A percentile compares a stretch with the other conserved stretches of the same genome.
Conservation (phyloP, 1,139 yeast genomes). For the Sugiyamaella grinbergsii region DNA sequence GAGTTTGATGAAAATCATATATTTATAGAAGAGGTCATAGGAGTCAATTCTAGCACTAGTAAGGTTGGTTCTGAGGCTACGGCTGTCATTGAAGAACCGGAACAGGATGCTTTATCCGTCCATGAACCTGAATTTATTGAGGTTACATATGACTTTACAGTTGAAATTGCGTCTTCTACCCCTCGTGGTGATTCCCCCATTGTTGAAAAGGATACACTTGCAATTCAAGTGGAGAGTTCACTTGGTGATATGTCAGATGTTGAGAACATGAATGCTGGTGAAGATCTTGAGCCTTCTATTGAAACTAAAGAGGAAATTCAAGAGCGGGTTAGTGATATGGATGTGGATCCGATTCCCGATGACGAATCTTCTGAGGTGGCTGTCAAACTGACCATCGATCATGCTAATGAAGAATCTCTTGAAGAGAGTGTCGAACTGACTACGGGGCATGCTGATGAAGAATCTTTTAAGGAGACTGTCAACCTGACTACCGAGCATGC, state of each 20-base stretch:
- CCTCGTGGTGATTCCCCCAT: too few relatives aligned
- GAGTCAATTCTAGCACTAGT: neutral
- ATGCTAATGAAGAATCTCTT: neutral
- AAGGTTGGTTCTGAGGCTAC: too few relatives aligned
- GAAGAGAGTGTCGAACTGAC: too few relatives aligned
- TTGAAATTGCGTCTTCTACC: too few relatives aligned
- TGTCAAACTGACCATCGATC: neutral
- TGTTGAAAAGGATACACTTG: too few relatives aligned
- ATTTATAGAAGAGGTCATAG: neutral
- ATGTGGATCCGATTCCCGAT: neutral
- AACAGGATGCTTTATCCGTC: too few relatives aligned
- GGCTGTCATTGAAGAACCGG: too few relatives aligned
- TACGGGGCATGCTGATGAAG: conserved; percentile 3
- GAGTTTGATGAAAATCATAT: neutral
- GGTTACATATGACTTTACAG: too few relatives aligned
- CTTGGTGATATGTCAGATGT: too few relatives aligned
- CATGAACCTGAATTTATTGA: too few relatives aligned
- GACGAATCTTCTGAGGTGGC: neutral
- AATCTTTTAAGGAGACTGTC: neutral
- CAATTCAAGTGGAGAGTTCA: neutral
- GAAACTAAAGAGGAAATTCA: neutral
- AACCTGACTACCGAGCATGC: neutral
- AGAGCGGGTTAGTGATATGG: neutral
- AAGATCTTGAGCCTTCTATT: neutral
- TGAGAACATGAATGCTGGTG: too few relatives aligned